Conservation (phyloP, 768 basidiomycete genomes). For the Suillus variegatus region DNA sequence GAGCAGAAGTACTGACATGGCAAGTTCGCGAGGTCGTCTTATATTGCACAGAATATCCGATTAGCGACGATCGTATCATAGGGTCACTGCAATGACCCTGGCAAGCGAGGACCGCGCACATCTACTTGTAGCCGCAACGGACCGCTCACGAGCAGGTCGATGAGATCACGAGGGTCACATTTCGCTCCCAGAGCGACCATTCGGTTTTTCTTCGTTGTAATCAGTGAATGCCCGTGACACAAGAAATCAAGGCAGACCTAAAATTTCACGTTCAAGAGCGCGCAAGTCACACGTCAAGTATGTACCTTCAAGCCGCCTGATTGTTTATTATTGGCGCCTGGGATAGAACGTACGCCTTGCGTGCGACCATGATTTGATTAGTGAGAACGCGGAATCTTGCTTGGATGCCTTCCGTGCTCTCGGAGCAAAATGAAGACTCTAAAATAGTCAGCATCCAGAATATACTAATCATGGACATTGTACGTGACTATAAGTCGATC, state of each 20-base stretch:
- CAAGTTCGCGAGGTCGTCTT: conserved; percentile 6
- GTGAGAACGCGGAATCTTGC: background rate
- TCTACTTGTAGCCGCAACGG: conserved; percentile 1
- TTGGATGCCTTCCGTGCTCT: background rate
- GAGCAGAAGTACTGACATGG: background rate
- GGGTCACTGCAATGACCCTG: background rate
- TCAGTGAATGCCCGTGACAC: background rate
- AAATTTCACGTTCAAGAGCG: background rate
- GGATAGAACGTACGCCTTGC: background rate
- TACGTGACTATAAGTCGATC: background rate
- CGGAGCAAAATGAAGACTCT: background rate
- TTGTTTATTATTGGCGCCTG: conserved; percentile 5
- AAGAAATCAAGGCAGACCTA: background rate
- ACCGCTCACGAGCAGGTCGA: background rate
- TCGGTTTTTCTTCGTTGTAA: conserved; percentile 2
- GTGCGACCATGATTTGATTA: background rate
- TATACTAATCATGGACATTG: background rate
- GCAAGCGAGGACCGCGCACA: background rate
- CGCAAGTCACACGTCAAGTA: background rate
- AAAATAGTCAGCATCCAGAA: background rate
- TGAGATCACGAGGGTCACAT: conserved; percentile 6
- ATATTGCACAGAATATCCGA: conserved; percentile 1
- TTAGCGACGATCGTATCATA: conserved; percentile 4
- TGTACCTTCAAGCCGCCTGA: background rate
- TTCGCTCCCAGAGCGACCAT: background rate